Evolutionary conservation across 192 early-diverging fungal species (phyloP).

Genomic region (Podila clonocystis): DNA sequence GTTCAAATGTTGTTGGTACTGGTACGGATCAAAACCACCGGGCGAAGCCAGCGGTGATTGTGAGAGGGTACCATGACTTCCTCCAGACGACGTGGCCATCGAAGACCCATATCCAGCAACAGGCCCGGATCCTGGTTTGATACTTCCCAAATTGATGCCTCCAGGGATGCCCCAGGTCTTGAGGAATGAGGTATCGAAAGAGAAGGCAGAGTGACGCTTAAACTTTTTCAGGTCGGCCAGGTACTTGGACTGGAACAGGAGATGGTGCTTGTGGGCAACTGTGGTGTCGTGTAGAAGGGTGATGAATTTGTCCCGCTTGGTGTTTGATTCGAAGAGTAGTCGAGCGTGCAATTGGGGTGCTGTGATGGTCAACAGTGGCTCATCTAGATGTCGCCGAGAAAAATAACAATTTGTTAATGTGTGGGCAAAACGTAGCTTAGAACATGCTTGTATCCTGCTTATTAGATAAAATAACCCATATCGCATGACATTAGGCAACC

Average conservation of each 20-base stretch:
- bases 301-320: constrained; percentile 17
- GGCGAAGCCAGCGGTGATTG: constrained; percentile 28
- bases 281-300: constrained; percentile 23
- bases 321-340: constrained; percentile 22
- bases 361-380: constrained; percentile 23
- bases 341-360: constrained; percentile 14
- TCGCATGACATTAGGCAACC: neutral
- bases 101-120: constrained; percentile 10
- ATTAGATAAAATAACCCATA: neutral
- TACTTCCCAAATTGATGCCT: constrained; percentile 33
- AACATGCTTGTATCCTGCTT: no score
- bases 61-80: neutral
- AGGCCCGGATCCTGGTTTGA: constrained; percentile 8
- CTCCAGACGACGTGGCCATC: neutral
- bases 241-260: constrained; percentile 47
- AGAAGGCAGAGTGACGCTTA: constrained; percentile 46
- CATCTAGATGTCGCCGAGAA: constrained; percentile 8
- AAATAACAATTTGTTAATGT: neutral
- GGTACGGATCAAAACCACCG: constrained; percentile 35
- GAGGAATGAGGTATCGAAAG: constrained; percentile 47
- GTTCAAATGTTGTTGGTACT: constrained; percentile 37
- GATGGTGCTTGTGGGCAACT: constrained; percentile 38
- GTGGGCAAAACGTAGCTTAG: no score
- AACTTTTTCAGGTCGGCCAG: constrained; percentile 48
- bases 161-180: constrained; percentile 46